Percentiles rank a stretch among this genome's conserved stretches.
Evolutionary conservation across 352 stramenopile genomes (phyloP).

Genomic region (Globisporangium nunn): DNA sequence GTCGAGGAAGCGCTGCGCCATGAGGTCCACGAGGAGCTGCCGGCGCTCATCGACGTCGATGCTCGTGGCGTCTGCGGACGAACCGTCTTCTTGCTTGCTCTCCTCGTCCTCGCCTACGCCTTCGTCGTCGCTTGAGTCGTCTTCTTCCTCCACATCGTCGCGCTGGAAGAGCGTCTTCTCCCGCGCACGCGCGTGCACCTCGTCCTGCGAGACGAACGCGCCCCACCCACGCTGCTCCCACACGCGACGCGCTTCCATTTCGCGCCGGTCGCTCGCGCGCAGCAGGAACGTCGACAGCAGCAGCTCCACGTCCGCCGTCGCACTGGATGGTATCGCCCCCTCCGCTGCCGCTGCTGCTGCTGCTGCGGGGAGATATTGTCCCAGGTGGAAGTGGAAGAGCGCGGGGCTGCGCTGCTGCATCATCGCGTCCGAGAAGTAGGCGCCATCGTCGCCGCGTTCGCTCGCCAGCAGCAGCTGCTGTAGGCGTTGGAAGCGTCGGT

Average conservation of each 20-base stretch:
- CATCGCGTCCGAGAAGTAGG: slow-evolving; percentile 73
- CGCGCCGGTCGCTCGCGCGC: slow-evolving; percentile 51
- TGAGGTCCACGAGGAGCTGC: slow-evolving; percentile 61
- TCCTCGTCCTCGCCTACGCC: slow-evolving; percentile 28
- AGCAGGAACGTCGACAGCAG: slow-evolving; percentile 67
- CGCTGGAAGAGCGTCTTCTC: slow-evolving; percentile 25
- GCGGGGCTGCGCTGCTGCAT: slow-evolving; percentile 78
- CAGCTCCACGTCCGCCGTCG: slow-evolving; percentile 6
- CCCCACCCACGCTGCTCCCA: slow-evolving; percentile 60
- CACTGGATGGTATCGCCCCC: too few species aligned
- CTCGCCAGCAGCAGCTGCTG: slow-evolving; percentile 54
- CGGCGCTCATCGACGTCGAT: slow-evolving; percentile 41
- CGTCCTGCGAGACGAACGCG: slow-evolving; percentile 23
- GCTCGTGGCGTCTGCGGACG: slow-evolving; percentile 6
- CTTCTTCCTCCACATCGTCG: slow-evolving; percentile 30
- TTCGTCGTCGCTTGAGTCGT: slow-evolving; percentile 20
- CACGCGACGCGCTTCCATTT: slow-evolving; percentile 55
- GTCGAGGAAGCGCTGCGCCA: slow-evolving; percentile 63
- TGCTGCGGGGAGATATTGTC: slow-evolving; percentile 41
- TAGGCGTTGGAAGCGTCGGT: slow-evolving; percentile 63
- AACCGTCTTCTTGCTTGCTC: slow-evolving; percentile 1
- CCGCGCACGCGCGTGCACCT: slow-evolving; percentile 12
- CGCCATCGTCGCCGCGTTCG: slow-evolving; percentile 18
- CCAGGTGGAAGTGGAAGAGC: slow-evolving; percentile 81
- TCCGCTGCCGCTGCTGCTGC: neutral